Evolutionary conservation across 768 basidiomycete genomes (phyloP).

Genomic region (Sporobolomyces roseus): DNA sequence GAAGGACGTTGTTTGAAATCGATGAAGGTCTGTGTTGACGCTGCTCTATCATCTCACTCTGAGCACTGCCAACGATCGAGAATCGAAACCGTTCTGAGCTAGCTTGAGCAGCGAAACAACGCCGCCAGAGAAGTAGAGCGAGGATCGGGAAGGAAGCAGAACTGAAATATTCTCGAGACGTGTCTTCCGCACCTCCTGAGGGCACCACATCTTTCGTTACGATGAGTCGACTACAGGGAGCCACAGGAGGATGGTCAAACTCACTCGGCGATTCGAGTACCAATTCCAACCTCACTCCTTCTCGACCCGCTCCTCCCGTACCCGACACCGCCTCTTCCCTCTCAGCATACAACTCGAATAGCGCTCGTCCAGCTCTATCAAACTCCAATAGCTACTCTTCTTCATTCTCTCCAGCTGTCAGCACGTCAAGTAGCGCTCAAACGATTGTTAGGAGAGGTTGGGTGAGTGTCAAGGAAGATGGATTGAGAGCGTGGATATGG

Average conservation of each 20-base stretch:
- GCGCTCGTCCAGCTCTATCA: neutral
- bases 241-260: neutral
- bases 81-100: too few species aligned
- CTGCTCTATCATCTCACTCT: too few species aligned
- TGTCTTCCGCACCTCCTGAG: too few species aligned
- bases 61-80: too few species aligned
- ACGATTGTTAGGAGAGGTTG: slow-evolving; percentile 57
- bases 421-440: slow-evolving; percentile 13
- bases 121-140: too few species aligned
- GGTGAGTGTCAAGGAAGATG: slow-evolving; percentile 89
- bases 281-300: neutral
- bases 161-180: too few species aligned
- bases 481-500: slow-evolving; percentile 87
- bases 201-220: too few species aligned
- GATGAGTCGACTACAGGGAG: slow-evolving; percentile 5
- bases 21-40: too few species aligned
- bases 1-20: too few species aligned
- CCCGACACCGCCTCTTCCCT: slow-evolving; percentile 5
- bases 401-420: neutral
- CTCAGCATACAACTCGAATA: neutral
- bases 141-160: too few species aligned
- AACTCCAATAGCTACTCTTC: slow-evolving; percentile 7
- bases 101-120: too few species aligned
- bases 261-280: neutral
- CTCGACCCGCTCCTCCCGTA: neutral